Percentiles rank a stretch among this genome's conserved stretches.
These are phyloP conservation scores for Aristolochia fimbriata DNA, from an alignment of 164 flowering plant genomes.

Conservation along the genomic window DNA sequence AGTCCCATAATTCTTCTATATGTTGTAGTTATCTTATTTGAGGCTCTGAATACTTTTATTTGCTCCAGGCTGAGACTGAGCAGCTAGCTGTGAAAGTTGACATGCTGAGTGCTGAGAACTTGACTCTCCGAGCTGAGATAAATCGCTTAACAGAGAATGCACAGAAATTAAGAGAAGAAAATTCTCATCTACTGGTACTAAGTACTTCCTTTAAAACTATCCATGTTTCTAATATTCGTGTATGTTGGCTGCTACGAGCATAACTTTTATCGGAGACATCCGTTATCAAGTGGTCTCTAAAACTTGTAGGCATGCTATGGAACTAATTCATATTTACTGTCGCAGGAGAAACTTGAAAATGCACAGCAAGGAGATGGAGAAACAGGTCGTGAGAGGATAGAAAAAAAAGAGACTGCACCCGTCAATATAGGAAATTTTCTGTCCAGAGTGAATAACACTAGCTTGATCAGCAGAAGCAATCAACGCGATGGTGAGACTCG, in stretches of 20 bases:
- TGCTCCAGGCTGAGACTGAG: constrained; percentile 74
- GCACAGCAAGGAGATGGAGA: constrained; percentile 24
- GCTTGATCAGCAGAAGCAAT: constrained; percentile 15
- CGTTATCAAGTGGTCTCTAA: too few species aligned
- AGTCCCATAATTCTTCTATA: background rate
- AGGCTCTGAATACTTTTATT: background rate
- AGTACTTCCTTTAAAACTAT: background rate
- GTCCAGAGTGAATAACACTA: constrained; percentile 55
- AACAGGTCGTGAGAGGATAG: constrained; percentile 16
- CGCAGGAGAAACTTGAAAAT: constrained; percentile 55
- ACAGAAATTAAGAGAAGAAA: constrained; percentile 56
- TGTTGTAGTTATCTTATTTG: background rate
- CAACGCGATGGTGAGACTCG: constrained; percentile 37
- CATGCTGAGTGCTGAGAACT: constrained; percentile 53
- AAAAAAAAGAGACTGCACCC: constrained; percentile 19
- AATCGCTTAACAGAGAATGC: constrained; percentile 41
- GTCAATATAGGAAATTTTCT: constrained; percentile 59
- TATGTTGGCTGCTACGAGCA: too few species aligned
- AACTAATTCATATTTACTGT: background rate
- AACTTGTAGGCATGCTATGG: background rate
- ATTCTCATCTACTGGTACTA: constrained; percentile 55
- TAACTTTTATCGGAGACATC: too few species aligned
- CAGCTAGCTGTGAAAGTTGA: constrained; percentile 74
- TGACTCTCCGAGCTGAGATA: constrained; percentile 58
- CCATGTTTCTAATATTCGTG: background rate